Percentiles rank a stretch among this genome's conserved stretches.
These are phyloP conservation scores for Zalerion maritima DNA, from an alignment of 495 filamentous ascomycete species.

Conservation along the genomic window DNA sequence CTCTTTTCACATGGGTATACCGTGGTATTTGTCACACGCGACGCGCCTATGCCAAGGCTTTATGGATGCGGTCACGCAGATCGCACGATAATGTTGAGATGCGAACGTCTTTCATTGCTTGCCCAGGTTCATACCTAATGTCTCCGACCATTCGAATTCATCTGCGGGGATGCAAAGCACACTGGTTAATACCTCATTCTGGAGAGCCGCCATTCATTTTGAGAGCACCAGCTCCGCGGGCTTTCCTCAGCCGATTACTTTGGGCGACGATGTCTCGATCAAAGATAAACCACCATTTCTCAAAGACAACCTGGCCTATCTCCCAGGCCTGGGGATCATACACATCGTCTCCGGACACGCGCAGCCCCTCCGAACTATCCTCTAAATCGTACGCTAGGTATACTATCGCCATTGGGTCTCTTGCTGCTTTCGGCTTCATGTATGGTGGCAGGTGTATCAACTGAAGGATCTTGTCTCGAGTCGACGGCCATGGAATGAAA, in stretches of 20 bases:
- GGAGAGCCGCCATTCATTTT: too few relatives aligned
- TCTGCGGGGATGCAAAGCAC: too few relatives aligned
- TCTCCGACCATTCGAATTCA: too few relatives aligned
- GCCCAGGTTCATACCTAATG: too few relatives aligned
- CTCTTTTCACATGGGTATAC: too few relatives aligned
- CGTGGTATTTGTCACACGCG: too few relatives aligned
- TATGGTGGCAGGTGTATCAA: slow-evolving; percentile 23
- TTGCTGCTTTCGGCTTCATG: slow-evolving; percentile 21
- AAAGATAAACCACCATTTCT: slow-evolving; percentile 38
- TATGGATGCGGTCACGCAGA: too few relatives aligned
- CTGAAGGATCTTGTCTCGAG: slow-evolving; percentile 29
- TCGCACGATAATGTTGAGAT: too few relatives aligned
- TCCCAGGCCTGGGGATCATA: slow-evolving; percentile 28
- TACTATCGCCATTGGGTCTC: slow-evolving; percentile 22
- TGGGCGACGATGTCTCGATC: slow-evolving; percentile 24
- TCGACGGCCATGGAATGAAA: slow-evolving; percentile 33
- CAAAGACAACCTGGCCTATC: slow-evolving; percentile 31
- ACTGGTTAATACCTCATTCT: too few relatives aligned
- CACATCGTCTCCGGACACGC: slow-evolving; percentile 22
- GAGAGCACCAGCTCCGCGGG: too few relatives aligned
- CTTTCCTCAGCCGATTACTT: slow-evolving; percentile 24
- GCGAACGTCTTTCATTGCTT: too few relatives aligned
- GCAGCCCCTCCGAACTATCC: slow-evolving; percentile 28
- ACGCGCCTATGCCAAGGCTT: too few relatives aligned
- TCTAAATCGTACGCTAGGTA: slow-evolving; percentile 33